A percentile compares a stretch with the other conserved stretches of the same genome.
phyloP scores from a whole-genome alignment of 192 early-diverging fungal genomes.

The Mortierella hygrophila region DNA sequence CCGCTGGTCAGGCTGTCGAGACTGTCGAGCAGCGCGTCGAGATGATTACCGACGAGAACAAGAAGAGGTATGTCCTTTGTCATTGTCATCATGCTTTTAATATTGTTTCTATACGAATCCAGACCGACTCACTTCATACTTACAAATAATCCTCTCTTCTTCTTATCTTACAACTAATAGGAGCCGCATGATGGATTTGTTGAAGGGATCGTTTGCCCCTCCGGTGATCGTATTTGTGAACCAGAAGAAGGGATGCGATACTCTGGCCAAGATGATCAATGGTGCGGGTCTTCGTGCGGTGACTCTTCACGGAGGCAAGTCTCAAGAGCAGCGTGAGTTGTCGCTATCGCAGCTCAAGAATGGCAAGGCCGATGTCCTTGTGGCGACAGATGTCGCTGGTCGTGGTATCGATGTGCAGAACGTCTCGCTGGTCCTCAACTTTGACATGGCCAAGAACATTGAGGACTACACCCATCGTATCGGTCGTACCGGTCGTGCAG shows the following conservation, averaged over 20 bases:
- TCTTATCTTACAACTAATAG: conserved; percentile 50
- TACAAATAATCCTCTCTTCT: background rate
- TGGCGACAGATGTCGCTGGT: conserved; percentile 98
- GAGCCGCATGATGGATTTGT: conserved; percentile 81
- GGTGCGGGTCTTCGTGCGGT: conserved; percentile 80
- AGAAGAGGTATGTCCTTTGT: conserved; percentile 74
- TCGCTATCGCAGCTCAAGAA: conserved; percentile 85
- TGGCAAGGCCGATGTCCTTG: conserved; percentile 87
- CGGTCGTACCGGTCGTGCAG: conserved; percentile 98
- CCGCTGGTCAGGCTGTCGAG: conserved; percentile 95
- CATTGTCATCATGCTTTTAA: background rate
- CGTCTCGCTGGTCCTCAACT: conserved; percentile 96
- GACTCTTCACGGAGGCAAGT: conserved; percentile 95
- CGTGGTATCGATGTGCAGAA: conserved; percentile 99
- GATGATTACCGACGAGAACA: conserved; percentile 87
- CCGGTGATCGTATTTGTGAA: conserved; percentile 99
- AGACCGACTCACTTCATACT: background rate
- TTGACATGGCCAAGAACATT: conserved; percentile 98
- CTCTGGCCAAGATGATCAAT: conserved; percentile 83
- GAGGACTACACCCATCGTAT: conserved; percentile 99
- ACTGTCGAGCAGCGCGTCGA: conserved; percentile 97
- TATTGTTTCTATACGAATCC: background rate
- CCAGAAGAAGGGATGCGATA: conserved; percentile 93
- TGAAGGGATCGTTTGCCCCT: conserved; percentile 78
- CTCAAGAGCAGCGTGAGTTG: conserved; percentile 96